phyloP scores from a whole-genome alignment of 2,329 filamentous ascomycete species.

The Xylaria sp. region DNA sequence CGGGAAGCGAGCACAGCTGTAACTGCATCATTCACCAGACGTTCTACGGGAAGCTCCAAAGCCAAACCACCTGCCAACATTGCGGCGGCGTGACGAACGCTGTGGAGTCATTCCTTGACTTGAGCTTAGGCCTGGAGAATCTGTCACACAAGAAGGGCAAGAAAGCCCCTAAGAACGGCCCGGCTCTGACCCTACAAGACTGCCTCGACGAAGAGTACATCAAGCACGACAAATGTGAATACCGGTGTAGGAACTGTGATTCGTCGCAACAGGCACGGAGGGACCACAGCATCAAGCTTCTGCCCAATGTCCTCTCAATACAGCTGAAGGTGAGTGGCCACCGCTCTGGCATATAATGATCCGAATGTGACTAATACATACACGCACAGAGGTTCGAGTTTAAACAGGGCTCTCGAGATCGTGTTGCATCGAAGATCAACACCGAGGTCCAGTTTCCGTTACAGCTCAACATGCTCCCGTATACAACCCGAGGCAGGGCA shows the following conservation, averaged over 20 bases:
- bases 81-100: constrained; percentile 82
- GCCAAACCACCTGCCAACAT: constrained; percentile 86
- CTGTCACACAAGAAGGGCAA: constrained; percentile 67
- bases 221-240: constrained; percentile 83
- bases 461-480: constrained; percentile 86
- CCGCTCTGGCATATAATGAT: not conserved
- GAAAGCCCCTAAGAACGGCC: constrained; percentile 52
- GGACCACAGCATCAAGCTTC: constrained; percentile 78
- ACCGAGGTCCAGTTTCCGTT: constrained; percentile 84
- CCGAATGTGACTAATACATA: not conserved
- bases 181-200: constrained; percentile 63
- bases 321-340: constrained; percentile 77
- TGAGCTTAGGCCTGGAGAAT: constrained; percentile 83
- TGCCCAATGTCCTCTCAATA: constrained; percentile 88
- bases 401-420: constrained; percentile 63
- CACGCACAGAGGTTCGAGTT: constrained; percentile 69
- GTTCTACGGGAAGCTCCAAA: constrained; percentile 90
- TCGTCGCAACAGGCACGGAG: constrained; percentile 79
- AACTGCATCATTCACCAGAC: constrained; percentile 92
- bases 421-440: constrained; percentile 82
- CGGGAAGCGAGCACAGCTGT: constrained; percentile 67
- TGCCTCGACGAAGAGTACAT: constrained; percentile 88
- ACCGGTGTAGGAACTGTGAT: constrained; percentile 81
- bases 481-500: constrained; percentile 69
- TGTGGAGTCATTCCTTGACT: constrained; percentile 86